These are phyloP conservation scores for Xylaria sp. DNA, from an alignment of 2,329 filamentous ascomycete genomes.

Conservation along the genomic window DNA sequence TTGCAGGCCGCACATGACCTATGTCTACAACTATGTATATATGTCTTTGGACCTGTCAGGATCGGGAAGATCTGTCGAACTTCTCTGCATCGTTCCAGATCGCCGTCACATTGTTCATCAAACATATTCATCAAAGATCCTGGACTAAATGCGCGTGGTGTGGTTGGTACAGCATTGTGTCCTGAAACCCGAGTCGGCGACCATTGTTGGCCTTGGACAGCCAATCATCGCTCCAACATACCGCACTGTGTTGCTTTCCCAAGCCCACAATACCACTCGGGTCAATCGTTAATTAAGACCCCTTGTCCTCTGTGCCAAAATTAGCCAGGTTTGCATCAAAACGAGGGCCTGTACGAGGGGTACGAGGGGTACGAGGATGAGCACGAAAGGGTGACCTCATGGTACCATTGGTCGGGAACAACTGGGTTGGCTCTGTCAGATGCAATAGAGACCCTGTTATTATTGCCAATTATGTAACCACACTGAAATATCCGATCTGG, in stretches of 20 bases:
- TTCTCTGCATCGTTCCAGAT: conserved; percentile 42
- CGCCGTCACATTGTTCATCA: conserved; percentile 38
- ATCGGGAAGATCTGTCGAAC: conserved; percentile 39
- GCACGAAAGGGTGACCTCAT: conserved; percentile 9
- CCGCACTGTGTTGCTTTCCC: conserved; percentile 29
- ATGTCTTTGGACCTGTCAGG: conserved; percentile 20
- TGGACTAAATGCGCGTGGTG: conserved; percentile 25
- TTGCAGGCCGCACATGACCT: conserved; percentile 27
- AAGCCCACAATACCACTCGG: conserved; percentile 12
- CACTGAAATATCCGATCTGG: conserved; percentile 29
- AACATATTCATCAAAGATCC: conserved; percentile 28
- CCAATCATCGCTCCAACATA: conserved; percentile 19
- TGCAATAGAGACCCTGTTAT: conserved; percentile 30
- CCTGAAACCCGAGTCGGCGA: conserved; percentile 43
- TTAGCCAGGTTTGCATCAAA: conserved; percentile 33
- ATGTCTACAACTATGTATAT: background rate
- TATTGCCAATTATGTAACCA: conserved; percentile 32
- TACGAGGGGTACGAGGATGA: conserved; percentile 5
- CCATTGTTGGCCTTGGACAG: conserved; percentile 11
- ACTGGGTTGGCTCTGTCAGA: conserved; percentile 20
- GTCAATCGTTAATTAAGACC: conserved; percentile 14
- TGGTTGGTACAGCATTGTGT: conserved; percentile 33
- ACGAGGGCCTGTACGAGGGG: conserved; percentile 23
- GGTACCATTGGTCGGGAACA: conserved; percentile 24
- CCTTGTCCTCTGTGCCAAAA: conserved; percentile 37